Conservation (phyloP, 2,329 filamentous ascomycete species). For the Fusarium zealandicum region DNA sequence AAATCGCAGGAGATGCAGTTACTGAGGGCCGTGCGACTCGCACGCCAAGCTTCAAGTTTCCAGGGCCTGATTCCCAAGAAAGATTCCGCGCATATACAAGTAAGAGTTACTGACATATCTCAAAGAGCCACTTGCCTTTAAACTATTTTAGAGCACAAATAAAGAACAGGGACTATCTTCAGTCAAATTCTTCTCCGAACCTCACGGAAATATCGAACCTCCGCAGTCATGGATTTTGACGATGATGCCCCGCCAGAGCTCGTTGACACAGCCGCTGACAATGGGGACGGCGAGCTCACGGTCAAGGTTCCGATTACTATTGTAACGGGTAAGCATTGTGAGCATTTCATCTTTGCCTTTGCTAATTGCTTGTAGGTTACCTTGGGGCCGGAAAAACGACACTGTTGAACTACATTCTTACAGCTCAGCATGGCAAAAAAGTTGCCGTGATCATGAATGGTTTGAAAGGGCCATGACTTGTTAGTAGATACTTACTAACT, state of each 20-base stretch:
- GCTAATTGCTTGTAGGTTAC: constrained; percentile 69
- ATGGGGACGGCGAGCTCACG: constrained; percentile 57
- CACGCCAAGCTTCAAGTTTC: constrained; percentile 5
- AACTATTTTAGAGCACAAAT: too few relatives aligned
- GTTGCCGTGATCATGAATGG: constrained; percentile 98
- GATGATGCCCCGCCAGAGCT: constrained; percentile 74
- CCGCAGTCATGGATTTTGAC: constrained; percentile 64
- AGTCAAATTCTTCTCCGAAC: neutral
- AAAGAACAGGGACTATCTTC: too few relatives aligned
- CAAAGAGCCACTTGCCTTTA: neutral
- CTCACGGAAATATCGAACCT: neutral
- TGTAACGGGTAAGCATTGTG: constrained; percentile 68
- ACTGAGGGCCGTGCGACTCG: constrained; percentile 34
- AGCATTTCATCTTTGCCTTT: too few relatives aligned
- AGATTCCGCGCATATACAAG: neutral
- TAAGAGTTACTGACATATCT: neutral
- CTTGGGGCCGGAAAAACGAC: constrained; percentile 96
- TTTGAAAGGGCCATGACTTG: constrained; percentile 20
- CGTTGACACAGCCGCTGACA: constrained; percentile 52
- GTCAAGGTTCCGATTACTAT: constrained; percentile 84
- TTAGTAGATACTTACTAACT: constrained; percentile 24
- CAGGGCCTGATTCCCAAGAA: constrained; percentile 9
- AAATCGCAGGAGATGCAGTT: constrained; percentile 17
- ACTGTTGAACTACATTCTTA: constrained; percentile 93
- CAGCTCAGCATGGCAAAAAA: constrained; percentile 94